phyloP scores from a whole-genome alignment of 2,329 filamentous ascomycete genomes.

The Talaromyces sp. region DNA sequence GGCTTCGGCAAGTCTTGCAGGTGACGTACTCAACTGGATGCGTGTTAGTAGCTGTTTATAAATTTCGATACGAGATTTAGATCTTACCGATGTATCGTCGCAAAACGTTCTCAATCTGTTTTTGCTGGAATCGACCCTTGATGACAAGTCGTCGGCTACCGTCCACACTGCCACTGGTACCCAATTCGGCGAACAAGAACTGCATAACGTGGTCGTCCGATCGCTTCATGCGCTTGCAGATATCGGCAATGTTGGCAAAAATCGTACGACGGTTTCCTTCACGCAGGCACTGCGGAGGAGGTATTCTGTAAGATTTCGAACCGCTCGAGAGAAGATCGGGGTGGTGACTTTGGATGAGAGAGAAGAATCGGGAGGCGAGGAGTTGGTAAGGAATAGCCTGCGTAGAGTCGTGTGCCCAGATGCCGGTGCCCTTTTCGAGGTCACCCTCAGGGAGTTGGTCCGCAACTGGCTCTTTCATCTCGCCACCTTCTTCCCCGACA shows the following conservation, averaged over 20 bases:
- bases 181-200: constrained; percentile 96
- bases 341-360: constrained; percentile 88
- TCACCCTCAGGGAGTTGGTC: constrained; percentile 62
- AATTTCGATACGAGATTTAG: background rate
- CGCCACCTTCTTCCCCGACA: constrained; percentile 53
- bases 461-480: constrained; percentile 47
- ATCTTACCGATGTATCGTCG: constrained; percentile 88
- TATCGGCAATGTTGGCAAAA: constrained; percentile 97
- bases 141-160: constrained; percentile 90
- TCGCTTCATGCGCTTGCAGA: constrained; percentile 99
- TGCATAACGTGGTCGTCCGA: constrained; percentile 96
- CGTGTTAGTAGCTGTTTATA: background rate
- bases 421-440: constrained; percentile 79
- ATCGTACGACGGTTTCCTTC: constrained; percentile 99
- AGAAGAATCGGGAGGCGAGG: constrained; percentile 89
- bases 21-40: constrained; percentile 84
- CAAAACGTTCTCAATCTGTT: constrained; percentile 96
- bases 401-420: constrained; percentile 78
- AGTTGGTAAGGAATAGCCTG: constrained; percentile 76
- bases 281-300: constrained; percentile 94
- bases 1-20: constrained; percentile 95
- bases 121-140: constrained; percentile 99
- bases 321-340: constrained; percentile 87
- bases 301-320: constrained; percentile 97
- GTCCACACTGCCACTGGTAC: constrained; percentile 92